Conservation (phyloP, 75 land plant genomes). For the Cunninghamia lanceolata region DNA sequence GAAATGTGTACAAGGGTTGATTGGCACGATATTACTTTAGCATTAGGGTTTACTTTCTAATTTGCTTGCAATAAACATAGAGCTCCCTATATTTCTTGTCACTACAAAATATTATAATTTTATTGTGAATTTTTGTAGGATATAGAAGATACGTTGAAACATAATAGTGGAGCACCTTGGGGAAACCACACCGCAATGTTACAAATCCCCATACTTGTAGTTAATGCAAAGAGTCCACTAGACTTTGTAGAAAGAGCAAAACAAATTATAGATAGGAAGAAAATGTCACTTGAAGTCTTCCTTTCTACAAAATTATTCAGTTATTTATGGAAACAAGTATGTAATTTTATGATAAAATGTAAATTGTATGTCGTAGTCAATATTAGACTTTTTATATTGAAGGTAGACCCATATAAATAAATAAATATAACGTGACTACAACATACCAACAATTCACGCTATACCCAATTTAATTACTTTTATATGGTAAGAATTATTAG, state of each 20-base stretch:
- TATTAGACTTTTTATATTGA: no score
- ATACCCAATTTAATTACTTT: no score
- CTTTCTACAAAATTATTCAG: conserved; percentile 25
- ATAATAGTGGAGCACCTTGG: conserved; percentile 18
- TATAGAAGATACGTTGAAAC: conserved; percentile 28
- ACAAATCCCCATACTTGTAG: conserved; percentile 19
- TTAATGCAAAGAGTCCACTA: conserved; percentile 20
- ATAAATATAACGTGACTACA: no score
- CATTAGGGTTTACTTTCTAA: no score
- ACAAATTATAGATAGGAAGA: conserved; percentile 18
- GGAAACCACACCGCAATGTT: conserved; percentile 42
- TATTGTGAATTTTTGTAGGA: background rate
- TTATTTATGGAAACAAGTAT: background rate
- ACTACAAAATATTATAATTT: background rate
- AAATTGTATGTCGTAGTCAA: no score
- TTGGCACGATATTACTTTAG: background rate
- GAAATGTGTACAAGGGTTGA: no score
- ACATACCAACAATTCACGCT: no score
- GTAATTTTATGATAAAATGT: no score
- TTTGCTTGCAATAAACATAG: no score
- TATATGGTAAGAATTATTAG: no score
- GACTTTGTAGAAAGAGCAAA: conserved; percentile 23
- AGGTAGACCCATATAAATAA: no score
- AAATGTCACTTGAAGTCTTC: conserved; percentile 27
- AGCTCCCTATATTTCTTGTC: no score